These are phyloP conservation scores for Penicillium dipodomyicola DNA, from an alignment of 495 filamentous ascomycete genomes.

Conservation along the genomic window DNA sequence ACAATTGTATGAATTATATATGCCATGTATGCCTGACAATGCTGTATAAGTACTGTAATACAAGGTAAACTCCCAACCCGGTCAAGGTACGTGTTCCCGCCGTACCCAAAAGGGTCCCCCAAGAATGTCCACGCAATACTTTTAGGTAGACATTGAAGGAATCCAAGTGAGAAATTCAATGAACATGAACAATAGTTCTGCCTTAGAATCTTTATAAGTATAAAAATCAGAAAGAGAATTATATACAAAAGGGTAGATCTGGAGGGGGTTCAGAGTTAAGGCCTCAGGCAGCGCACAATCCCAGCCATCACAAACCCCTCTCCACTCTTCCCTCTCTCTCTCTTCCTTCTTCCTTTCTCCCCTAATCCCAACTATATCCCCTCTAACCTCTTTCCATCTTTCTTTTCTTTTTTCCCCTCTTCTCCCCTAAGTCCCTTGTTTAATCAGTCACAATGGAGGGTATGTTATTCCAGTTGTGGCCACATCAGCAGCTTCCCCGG, in stretches of 20 bases:
- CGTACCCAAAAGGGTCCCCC: constrained; percentile 9
- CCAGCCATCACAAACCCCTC: constrained; percentile 37
- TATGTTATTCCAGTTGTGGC: constrained; percentile 49
- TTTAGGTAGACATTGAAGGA: constrained; percentile 7
- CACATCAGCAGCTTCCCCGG: constrained; percentile 39
- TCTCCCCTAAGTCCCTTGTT: constrained; percentile 20
- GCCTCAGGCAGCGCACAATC: constrained; percentile 27
- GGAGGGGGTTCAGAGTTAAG: constrained; percentile 17
- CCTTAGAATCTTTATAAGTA: constrained; percentile 10
- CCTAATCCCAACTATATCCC: constrained; percentile 29
- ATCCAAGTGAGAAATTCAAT: neutral
- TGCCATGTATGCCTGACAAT: neutral
- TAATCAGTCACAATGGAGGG: constrained; percentile 70
- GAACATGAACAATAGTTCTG: constrained; percentile 10
- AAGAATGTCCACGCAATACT: constrained; percentile 9
- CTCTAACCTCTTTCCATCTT: constrained; percentile 36
- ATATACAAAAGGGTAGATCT: constrained; percentile 12
- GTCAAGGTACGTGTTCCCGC: constrained; percentile 11
- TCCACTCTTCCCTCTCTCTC: constrained; percentile 32
- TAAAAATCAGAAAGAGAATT: constrained; percentile 1
- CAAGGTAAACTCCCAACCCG: neutral
- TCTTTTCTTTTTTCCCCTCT: constrained; percentile 41
- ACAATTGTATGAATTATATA: neutral
- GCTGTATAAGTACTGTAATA: constrained; percentile 10
- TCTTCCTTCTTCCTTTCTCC: constrained; percentile 38